These are phyloP conservation scores for Piper longum DNA, from an alignment of 164 flowering plant genomes.

Conservation along the genomic window DNA sequence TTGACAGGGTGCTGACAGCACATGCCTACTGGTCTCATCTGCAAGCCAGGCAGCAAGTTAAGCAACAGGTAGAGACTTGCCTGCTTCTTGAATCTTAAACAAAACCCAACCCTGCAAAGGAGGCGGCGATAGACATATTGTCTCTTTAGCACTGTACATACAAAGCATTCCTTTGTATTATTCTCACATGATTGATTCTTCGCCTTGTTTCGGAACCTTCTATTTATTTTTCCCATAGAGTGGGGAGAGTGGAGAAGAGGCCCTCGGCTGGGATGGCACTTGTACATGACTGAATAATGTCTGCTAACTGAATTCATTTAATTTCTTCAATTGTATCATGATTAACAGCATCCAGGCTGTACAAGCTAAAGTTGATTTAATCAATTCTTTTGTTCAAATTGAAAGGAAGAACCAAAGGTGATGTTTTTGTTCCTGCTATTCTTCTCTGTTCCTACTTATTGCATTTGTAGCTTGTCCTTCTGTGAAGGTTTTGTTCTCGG, in stretches of 20 bases:
- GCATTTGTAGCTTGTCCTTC: neutral
- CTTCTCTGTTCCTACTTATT: neutral
- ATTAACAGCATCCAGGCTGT: neutral
- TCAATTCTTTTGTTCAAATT: conserved; percentile 1
- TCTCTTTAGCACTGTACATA: neutral
- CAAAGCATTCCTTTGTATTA: conserved; percentile 2
- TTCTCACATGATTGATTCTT: conserved; percentile 11
- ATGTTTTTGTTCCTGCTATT: neutral
- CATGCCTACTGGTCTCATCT: conserved; percentile 85
- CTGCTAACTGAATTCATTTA: conserved; percentile 2
- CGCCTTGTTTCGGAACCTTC: conserved; percentile 1
- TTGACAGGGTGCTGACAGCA: conserved; percentile 73
- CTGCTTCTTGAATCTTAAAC: conserved; percentile 9
- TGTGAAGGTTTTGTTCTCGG: neutral
- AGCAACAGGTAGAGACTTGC: conserved; percentile 20
- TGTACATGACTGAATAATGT: conserved; percentile 10
- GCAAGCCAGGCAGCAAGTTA: conserved; percentile 62
- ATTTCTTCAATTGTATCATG: neutral
- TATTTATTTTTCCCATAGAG: neutral
- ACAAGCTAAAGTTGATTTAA: neutral
- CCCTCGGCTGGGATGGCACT: conserved; percentile 1
- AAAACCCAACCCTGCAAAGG: neutral
- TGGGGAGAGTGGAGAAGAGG: neutral
- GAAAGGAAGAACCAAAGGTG: neutral
- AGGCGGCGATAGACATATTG: neutral